phyloP scores from a whole-genome alignment of 768 basidiomycete species.

The Leccinum uliginosum region DNA sequence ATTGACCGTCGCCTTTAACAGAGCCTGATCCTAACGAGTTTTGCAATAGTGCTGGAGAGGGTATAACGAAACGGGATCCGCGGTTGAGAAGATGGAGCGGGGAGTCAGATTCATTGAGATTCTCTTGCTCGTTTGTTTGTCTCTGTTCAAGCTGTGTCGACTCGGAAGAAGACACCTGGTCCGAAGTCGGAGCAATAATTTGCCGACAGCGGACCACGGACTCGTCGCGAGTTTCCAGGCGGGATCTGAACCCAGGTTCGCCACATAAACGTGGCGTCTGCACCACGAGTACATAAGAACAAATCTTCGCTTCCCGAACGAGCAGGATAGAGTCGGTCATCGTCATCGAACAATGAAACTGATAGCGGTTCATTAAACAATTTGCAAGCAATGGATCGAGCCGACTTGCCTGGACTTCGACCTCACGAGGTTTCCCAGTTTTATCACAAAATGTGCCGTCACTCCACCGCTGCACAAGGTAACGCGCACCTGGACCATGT shows the following conservation, averaged over 20 bases:
- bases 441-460: slow-evolving; percentile 94
- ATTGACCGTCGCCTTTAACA: slow-evolving; percentile 15
- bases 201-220: slow-evolving; percentile 76
- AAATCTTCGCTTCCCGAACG: slow-evolving; percentile 91
- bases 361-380: slow-evolving; percentile 7
- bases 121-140: slow-evolving; percentile 24
- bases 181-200: slow-evolving; percentile 40
- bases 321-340: slow-evolving; percentile 87
- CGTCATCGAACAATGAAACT: slow-evolving; percentile 97
- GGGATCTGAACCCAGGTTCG: slow-evolving; percentile 88
- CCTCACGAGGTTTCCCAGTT: slow-evolving; percentile 80
- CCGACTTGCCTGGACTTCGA: slow-evolving; percentile 84
- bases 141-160: slow-evolving; percentile 30
- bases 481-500: slow-evolving; percentile 74
- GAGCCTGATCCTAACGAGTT: slow-evolving; percentile 16
- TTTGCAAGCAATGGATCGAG: slow-evolving; percentile 1
- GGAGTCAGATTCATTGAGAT: slow-evolving; percentile 48
- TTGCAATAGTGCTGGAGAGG: slow-evolving; percentile 23
- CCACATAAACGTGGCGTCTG: slow-evolving; percentile 93
- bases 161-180: slow-evolving; percentile 21
- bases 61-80: slow-evolving; percentile 44
- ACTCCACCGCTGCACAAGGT: slow-evolving; percentile 89
- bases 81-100: slow-evolving; percentile 51
- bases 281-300: slow-evolving; percentile 90
- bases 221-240: slow-evolving; percentile 60